A percentile compares a stretch with the other conserved stretches of the same genome.
Evolutionary conservation across 495 filamentous ascomycete genomes (phyloP).

Genomic region (Aspergillus sclerotiicarbonarius): DNA sequence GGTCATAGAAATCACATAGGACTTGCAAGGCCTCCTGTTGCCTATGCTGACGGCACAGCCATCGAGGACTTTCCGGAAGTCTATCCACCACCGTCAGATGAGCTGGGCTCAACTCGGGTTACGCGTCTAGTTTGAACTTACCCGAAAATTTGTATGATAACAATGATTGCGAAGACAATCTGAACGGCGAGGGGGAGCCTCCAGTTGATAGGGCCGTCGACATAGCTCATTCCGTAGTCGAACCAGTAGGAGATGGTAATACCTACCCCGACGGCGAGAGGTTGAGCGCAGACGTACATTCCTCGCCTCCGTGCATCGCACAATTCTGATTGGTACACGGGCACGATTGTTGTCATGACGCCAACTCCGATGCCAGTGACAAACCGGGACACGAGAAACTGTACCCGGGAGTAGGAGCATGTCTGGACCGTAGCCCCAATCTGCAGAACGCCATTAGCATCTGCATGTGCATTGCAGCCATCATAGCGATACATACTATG

Average conservation of each 20-base stretch:
- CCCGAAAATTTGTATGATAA: constrained; percentile 35
- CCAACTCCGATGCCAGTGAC: constrained; percentile 35
- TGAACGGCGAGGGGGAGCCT: constrained; percentile 46
- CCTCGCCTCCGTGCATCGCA: constrained; percentile 43
- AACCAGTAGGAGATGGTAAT: constrained; percentile 46
- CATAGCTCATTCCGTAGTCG: constrained; percentile 44
- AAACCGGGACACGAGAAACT: constrained; percentile 48
- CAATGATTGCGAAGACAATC: constrained; percentile 37
- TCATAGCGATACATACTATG: constrained; percentile 21
- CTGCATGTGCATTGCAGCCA: constrained; percentile 23
- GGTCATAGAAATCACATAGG: constrained; percentile 49
- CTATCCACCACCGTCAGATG: constrained; percentile 10
- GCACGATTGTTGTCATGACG: constrained; percentile 17
- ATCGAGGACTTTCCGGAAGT: constrained; percentile 46
- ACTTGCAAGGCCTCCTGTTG: constrained; percentile 47
- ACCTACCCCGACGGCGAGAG: constrained; percentile 40
- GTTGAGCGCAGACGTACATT: constrained; percentile 43
- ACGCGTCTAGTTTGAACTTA: constrained; percentile 15
- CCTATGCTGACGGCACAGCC: constrained; percentile 40
- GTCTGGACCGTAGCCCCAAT: constrained; percentile 46
- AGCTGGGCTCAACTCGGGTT: neutral
- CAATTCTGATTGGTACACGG: constrained; percentile 48
- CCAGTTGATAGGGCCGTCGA: constrained; percentile 38
- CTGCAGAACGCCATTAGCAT: constrained; percentile 29
- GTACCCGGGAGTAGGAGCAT: constrained; percentile 36